These are phyloP conservation scores for Lunularia cruciata DNA, from an alignment of 225 moss, liverwort and hornwort genomes.

Conservation along the genomic window DNA sequence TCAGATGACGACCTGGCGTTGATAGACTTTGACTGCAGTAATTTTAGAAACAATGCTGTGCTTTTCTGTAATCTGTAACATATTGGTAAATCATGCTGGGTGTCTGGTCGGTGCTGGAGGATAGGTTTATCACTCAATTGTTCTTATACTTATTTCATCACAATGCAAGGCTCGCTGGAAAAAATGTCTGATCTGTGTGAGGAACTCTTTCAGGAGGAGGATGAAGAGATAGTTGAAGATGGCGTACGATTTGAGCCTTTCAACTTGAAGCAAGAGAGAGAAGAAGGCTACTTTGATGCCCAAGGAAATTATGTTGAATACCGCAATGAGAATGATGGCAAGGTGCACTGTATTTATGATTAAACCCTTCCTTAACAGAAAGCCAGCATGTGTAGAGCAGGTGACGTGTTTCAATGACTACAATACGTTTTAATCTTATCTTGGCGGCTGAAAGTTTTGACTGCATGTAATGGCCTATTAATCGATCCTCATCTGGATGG, in stretches of 20 bases:
- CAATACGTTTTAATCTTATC: too few species aligned
- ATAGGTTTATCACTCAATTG: neutral
- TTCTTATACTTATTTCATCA: neutral
- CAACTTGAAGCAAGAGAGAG: slow-evolving; percentile 93
- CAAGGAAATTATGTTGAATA: slow-evolving; percentile 99
- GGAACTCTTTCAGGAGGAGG: slow-evolving; percentile 44
- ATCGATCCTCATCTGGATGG: too few species aligned
- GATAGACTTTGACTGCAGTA: neutral
- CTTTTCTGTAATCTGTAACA: neutral
- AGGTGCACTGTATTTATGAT: slow-evolving; percentile 31
- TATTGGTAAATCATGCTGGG: too few species aligned
- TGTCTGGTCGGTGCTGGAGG: too few species aligned
- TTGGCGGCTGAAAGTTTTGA: too few species aligned
- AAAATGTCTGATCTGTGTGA: neutral
- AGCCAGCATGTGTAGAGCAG: too few species aligned
- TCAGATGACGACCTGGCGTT: neutral
- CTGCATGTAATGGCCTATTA: too few species aligned
- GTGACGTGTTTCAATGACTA: too few species aligned
- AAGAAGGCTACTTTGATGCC: slow-evolving; percentile 93
- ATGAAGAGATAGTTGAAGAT: slow-evolving; percentile 72
- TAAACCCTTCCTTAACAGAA: too few species aligned
- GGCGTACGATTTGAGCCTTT: slow-evolving; percentile 92
- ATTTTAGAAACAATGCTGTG: neutral
- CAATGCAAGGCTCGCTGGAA: neutral
- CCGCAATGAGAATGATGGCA: slow-evolving; percentile 66